These are phyloP conservation scores for Pseudocercospora vitis DNA, from an alignment of 2,329 filamentous ascomycete genomes.

Conservation along the genomic window DNA sequence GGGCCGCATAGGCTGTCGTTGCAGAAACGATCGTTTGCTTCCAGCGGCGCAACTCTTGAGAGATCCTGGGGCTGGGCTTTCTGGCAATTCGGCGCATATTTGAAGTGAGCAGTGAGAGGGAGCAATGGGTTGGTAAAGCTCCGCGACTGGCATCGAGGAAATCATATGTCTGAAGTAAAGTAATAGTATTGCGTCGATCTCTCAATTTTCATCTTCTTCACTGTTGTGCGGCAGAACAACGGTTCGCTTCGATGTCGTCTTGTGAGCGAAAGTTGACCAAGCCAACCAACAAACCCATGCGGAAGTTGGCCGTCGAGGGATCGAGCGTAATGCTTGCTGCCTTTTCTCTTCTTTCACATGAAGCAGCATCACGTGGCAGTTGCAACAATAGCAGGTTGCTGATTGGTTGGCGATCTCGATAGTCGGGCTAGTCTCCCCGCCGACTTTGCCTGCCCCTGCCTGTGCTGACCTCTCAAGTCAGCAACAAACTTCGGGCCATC, in stretches of 20 bases:
- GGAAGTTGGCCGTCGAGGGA: too few relatives aligned
- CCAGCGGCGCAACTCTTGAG: neutral
- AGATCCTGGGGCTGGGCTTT: neutral
- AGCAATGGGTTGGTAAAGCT: neutral
- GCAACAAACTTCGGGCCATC: too few relatives aligned
- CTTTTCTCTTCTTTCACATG: neutral
- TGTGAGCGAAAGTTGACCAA: too few relatives aligned
- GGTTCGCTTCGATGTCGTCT: too few relatives aligned
- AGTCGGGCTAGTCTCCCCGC: neutral
- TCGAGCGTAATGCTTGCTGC: too few relatives aligned
- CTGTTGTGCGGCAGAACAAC: too few relatives aligned
- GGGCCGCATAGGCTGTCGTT: slow-evolving; percentile 6
- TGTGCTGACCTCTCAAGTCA: too few relatives aligned
- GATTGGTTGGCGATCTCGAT: neutral
- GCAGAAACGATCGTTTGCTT: slow-evolving; percentile 2
- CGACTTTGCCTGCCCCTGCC: too few relatives aligned
- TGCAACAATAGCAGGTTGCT: neutral
- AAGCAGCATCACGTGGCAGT: neutral
- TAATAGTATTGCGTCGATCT: slow-evolving; percentile 6
- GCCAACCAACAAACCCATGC: too few relatives aligned
- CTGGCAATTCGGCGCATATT: slow-evolving; percentile 9
- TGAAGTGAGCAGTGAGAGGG: neutral
- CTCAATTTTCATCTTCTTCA: neutral
- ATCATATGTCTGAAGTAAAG: slow-evolving; percentile 8
- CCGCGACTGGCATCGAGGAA: slow-evolving; percentile 7